These are phyloP conservation scores for Macrolepiota fuliginosa DNA, from an alignment of 768 basidiomycete species.

Conservation along the genomic window DNA sequence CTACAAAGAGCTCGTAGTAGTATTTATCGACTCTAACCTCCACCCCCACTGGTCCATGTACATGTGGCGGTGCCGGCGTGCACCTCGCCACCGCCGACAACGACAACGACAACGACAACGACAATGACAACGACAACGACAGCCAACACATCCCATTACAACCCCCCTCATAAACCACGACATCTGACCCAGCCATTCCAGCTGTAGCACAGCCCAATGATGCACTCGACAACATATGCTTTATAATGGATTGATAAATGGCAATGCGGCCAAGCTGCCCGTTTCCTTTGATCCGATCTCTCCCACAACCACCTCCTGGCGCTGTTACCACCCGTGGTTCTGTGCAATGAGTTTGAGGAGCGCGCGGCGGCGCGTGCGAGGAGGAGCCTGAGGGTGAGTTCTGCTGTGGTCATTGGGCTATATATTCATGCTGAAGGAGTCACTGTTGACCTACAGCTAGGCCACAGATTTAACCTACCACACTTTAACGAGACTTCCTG, in stretches of 20 bases:
- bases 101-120: no score
- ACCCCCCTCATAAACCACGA: not conserved
- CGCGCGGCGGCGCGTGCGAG: conserved; percentile 71
- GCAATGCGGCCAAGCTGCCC: conserved; percentile 25
- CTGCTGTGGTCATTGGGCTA: not conserved
- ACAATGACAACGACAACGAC: no score
- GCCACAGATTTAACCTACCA: conserved; percentile 61
- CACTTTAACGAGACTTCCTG: conserved; percentile 89
- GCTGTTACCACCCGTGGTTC: conserved; percentile 76
- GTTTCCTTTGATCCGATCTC: conserved; percentile 61
- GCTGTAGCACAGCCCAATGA: not conserved
- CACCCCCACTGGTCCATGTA: no score
- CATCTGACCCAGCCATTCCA: not conserved
- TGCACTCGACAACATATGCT: conserved; percentile 22
- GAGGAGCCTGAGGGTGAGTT: conserved; percentile 70
- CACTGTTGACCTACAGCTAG: conserved; percentile 59
- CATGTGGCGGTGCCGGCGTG: no score
- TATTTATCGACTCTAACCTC: no score
- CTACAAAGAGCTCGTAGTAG: no score
- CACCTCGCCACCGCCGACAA: no score
- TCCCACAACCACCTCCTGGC: conserved; percentile 71
- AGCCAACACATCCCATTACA: no score
- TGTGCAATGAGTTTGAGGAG: conserved; percentile 77
- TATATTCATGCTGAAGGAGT: conserved; percentile 35
- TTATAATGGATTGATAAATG: conserved; percentile 24